Percentiles rank a stretch among this genome's conserved stretches.
Evolutionary conservation across 2,329 filamentous ascomycete genomes (phyloP).

Genomic region (Botrytis fragariae): DNA sequence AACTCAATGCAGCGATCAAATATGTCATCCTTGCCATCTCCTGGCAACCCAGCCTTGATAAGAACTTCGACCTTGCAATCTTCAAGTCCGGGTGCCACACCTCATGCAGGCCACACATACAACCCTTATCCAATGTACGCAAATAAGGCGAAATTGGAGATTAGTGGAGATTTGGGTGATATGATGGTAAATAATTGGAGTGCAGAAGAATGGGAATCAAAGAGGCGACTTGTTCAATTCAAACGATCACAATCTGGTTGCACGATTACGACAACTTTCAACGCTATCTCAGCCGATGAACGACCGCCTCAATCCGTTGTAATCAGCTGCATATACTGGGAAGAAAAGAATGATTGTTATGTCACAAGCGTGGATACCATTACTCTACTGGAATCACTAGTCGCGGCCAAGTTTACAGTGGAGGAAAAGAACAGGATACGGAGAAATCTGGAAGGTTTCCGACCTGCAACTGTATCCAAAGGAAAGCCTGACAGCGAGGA

Average conservation of each 20-base stretch:
- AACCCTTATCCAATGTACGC: constrained; percentile 67
- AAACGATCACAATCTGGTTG: constrained; percentile 77
- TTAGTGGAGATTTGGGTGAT: constrained; percentile 77
- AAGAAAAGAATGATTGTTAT: constrained; percentile 83
- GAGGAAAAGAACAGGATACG: constrained; percentile 99
- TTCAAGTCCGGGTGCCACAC: constrained; percentile 46
- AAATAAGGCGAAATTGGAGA: constrained; percentile 77
- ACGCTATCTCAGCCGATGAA: constrained; percentile 74
- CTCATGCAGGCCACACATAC: constrained; percentile 39
- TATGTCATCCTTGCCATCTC: constrained; percentile 32
- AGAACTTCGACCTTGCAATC: constrained; percentile 65
- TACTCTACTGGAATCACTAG: constrained; percentile 85
- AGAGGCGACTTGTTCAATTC: constrained; percentile 85
- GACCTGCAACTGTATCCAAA: constrained; percentile 90
- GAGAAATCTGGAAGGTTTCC: constrained; percentile 91
- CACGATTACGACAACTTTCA: constrained; percentile 77
- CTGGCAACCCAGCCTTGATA: constrained; percentile 58
- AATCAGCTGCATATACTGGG: constrained; percentile 98
- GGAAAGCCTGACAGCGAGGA: constrained; percentile 88
- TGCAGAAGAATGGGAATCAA: constrained; percentile 72
- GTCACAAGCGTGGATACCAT: constrained; percentile 98
- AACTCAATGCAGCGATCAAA: constrained; percentile 27
- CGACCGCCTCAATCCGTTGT: constrained; percentile 82
- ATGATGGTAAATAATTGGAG: constrained; percentile 81
- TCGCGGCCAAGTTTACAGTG: constrained; percentile 83